Conservation (phyloP, 371 early-diverging fungal genomes). For the Cokeromyces recurvatus region DNA sequence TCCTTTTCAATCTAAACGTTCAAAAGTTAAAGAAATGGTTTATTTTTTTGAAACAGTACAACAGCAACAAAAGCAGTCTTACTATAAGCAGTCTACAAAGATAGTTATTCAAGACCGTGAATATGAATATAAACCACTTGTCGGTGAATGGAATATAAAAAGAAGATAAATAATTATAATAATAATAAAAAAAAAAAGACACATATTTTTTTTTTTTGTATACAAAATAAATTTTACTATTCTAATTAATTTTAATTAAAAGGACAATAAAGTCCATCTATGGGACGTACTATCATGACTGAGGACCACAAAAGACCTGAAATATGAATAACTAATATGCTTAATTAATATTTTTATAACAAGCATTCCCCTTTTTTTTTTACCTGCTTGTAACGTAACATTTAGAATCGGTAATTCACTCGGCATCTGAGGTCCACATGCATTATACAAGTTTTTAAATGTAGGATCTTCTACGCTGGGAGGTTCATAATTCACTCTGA, state of each 20-base stretch:
- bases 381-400: conserved; percentile 21
- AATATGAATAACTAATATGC: conserved; percentile 6
- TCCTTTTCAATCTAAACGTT: neutral
- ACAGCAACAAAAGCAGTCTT: neutral
- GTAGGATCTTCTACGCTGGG: conserved; percentile 10
- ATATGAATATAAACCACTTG: conserved; percentile 17
- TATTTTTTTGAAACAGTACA: conserved; percentile 11
- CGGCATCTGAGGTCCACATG: conserved; percentile 25
- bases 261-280: conserved; percentile 17
- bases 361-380: too few relatives aligned
- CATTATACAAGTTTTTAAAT: conserved; percentile 23
- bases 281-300: neutral
- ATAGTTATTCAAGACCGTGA: conserved; percentile 8
- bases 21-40: conserved; percentile 12
- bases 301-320: conserved; percentile 16
- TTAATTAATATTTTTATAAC: conserved; percentile 1
- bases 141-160: conserved; percentile 12
- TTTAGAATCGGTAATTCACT: conserved; percentile 14
- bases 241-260: conserved; percentile 5
- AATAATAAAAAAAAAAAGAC: too few relatives aligned
- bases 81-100: too few relatives aligned
- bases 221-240: neutral
- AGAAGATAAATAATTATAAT: neutral
- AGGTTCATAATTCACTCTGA: conserved; percentile 17
- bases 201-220: too few relatives aligned